phyloP scores from a whole-genome alignment of 805 yeast genomes.

The Candida adriatica region DNA sequence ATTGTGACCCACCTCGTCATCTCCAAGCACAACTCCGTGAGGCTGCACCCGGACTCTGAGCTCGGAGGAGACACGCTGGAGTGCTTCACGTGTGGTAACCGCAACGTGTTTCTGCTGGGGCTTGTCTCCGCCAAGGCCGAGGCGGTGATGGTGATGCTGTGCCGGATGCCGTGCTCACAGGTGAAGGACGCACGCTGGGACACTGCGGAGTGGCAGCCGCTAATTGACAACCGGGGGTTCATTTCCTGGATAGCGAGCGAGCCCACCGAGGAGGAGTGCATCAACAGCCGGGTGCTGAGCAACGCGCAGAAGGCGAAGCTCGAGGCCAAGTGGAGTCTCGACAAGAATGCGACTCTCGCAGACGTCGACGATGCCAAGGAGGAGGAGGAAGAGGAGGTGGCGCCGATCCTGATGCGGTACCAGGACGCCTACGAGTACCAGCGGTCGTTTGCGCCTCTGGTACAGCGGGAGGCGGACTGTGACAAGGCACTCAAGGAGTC shows the following conservation, averaged over 20 bases:
- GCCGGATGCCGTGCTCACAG: conserved; percentile 86
- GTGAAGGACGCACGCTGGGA: conserved; percentile 78
- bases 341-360: conserved; percentile 62
- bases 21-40: conserved; percentile 67
- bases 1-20: conserved; percentile 80
- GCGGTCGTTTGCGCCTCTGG: conserved; percentile 75
- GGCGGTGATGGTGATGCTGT: conserved; percentile 77
- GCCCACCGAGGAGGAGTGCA: conserved; percentile 58
- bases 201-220: conserved; percentile 77
- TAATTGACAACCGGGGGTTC: conserved; percentile 73
- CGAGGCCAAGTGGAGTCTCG: conserved; percentile 76
- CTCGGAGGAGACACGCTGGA: conserved; percentile 84
- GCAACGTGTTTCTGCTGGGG: conserved; percentile 74
- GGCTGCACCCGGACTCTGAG: conserved; percentile 73
- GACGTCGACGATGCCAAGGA: conserved; percentile 53
- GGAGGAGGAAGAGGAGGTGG: conserved; percentile 46
- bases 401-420: conserved; percentile 71
- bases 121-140: conserved; percentile 83
- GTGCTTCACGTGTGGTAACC: conserved; percentile 85
- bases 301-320: conserved; percentile 61
- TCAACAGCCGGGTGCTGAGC: conserved; percentile 49
- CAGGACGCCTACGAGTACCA: conserved; percentile 82
- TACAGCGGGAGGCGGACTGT: conserved; percentile 74
- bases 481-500: conserved; percentile 71
- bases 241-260: conserved; percentile 74